Conservation (phyloP, 2,329 filamentous ascomycete species). For the Monosporascus sp. region DNA sequence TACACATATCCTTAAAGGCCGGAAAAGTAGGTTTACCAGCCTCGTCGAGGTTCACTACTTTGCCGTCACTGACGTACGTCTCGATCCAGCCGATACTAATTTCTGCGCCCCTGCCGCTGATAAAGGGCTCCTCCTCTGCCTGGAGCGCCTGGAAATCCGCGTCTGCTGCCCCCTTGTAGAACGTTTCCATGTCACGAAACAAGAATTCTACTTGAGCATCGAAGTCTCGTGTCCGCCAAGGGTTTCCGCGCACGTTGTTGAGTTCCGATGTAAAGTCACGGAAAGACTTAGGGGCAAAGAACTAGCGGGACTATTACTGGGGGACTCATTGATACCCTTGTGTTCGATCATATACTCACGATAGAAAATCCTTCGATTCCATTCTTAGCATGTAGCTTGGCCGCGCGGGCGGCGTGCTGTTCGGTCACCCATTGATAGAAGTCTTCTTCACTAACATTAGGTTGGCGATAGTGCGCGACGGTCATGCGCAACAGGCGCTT, state of each 20-base stretch:
- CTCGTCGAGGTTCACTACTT: slow-evolving; percentile 13
- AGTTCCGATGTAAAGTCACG: background rate
- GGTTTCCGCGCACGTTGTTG: background rate
- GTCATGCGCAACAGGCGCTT: slow-evolving; percentile 2
- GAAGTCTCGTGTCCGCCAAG: slow-evolving; percentile 3
- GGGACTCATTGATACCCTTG: background rate
- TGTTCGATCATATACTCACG: background rate
- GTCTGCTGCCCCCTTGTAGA: slow-evolving; percentile 4
- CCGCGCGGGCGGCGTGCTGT: background rate
- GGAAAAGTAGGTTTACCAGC: slow-evolving; percentile 3
- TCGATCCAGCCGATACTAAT: slow-evolving; percentile 15
- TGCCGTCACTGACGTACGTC: slow-evolving; percentile 11
- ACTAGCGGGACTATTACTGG: background rate
- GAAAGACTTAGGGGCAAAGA: slow-evolving; percentile 10
- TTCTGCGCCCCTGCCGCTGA: slow-evolving; percentile 4
- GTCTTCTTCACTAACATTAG: background rate
- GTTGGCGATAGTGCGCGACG: slow-evolving; percentile 1
- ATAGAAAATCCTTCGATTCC: background rate
- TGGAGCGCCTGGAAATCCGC: slow-evolving; percentile 14
- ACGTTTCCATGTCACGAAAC: slow-evolving; percentile 11
- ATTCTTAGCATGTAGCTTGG: background rate
- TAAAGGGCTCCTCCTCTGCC: slow-evolving; percentile 11
- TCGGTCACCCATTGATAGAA: background rate
- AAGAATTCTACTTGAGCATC: slow-evolving; percentile 15
- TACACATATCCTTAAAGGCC: background rate